Conservation (phyloP, 2,329 filamentous ascomycete species). For the Penicillium sp. region DNA sequence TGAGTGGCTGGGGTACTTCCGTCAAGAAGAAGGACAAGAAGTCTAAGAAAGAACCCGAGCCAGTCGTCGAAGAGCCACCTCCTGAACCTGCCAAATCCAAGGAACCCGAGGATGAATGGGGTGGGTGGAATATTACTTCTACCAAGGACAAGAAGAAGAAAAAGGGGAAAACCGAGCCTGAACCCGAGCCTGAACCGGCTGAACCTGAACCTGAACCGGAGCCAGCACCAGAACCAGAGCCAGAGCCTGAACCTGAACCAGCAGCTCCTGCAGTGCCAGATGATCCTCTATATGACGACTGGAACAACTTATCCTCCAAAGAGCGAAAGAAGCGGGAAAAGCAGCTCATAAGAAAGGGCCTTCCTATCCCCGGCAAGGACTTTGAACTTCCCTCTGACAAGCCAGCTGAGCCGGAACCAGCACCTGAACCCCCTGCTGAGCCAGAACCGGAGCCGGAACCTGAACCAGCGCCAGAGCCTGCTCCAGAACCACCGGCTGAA, state of each 20-base stretch:
- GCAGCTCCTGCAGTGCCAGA: slow-evolving; percentile 25
- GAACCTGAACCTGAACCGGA: slow-evolving; percentile 27
- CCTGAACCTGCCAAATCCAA: slow-evolving; percentile 20
- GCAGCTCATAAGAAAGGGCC: slow-evolving; percentile 23
- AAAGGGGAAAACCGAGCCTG: slow-evolving; percentile 27
- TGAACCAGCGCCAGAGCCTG: slow-evolving; percentile 24
- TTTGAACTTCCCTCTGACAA: slow-evolving; percentile 23
- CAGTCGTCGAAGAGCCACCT: slow-evolving; percentile 15
- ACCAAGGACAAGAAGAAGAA: slow-evolving; percentile 31
- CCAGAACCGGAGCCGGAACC: slow-evolving; percentile 15
- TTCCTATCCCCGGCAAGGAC: slow-evolving; percentile 28
- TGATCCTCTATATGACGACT: slow-evolving; percentile 35
- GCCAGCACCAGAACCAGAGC: slow-evolving; percentile 23
- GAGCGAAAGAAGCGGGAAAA: slow-evolving; percentile 44
- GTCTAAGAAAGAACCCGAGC: slow-evolving; percentile 23
- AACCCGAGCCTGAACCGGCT: slow-evolving; percentile 20
- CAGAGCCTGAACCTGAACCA: slow-evolving; percentile 29
- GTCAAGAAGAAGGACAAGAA: slow-evolving; percentile 42
- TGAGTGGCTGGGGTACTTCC: slow-evolving; percentile 26
- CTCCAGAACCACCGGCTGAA: slow-evolving; percentile 8
- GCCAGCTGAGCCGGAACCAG: slow-evolving; percentile 19
- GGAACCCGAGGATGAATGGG: slow-evolving; percentile 26
- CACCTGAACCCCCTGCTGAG: slow-evolving; percentile 13
- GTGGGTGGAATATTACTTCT: slow-evolving; percentile 20
- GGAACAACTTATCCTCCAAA: slow-evolving; percentile 34